phyloP scores from a whole-genome alignment of 805 yeast species.

The Komagataella kurtzmanii region DNA sequence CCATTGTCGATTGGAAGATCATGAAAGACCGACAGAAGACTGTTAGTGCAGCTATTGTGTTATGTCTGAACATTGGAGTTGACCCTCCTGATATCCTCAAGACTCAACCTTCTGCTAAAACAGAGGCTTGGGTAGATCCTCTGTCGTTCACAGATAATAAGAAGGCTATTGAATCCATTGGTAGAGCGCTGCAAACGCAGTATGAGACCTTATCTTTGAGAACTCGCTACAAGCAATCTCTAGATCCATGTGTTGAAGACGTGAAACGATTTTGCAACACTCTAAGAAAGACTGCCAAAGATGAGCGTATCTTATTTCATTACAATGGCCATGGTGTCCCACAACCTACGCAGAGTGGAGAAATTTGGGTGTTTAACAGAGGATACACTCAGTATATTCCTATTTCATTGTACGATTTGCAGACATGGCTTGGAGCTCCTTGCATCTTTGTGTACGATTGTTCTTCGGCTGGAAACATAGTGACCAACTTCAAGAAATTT shows the following conservation, averaged over 20 bases:
- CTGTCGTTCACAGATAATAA: constrained; percentile 68
- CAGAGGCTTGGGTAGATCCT: constrained; percentile 93
- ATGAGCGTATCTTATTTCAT: constrained; percentile 85
- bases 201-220: constrained; percentile 81
- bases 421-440: constrained; percentile 97
- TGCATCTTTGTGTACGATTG: constrained; percentile 93
- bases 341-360: constrained; percentile 91
- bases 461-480: constrained; percentile 87
- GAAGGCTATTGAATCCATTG: constrained; percentile 84
- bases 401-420: constrained; percentile 86
- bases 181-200: constrained; percentile 75
- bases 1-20: constrained; percentile 81
- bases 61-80: constrained; percentile 86
- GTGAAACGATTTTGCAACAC: constrained; percentile 85
- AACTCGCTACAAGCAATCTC: constrained; percentile 78
- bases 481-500: constrained; percentile 77
- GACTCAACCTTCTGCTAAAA: constrained; percentile 83
- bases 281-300: constrained; percentile 79
- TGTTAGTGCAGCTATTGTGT: constrained; percentile 80
- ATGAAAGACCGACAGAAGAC: constrained; percentile 88
- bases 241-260: constrained; percentile 95
- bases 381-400: constrained; percentile 98
- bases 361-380: constrained; percentile 95
- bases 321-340: constrained; percentile 99
- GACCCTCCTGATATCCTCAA: constrained; percentile 95